These are phyloP conservation scores for Hypomontagnella monticulosa DNA, from an alignment of 495 filamentous ascomycete species.

Conservation along the genomic window DNA sequence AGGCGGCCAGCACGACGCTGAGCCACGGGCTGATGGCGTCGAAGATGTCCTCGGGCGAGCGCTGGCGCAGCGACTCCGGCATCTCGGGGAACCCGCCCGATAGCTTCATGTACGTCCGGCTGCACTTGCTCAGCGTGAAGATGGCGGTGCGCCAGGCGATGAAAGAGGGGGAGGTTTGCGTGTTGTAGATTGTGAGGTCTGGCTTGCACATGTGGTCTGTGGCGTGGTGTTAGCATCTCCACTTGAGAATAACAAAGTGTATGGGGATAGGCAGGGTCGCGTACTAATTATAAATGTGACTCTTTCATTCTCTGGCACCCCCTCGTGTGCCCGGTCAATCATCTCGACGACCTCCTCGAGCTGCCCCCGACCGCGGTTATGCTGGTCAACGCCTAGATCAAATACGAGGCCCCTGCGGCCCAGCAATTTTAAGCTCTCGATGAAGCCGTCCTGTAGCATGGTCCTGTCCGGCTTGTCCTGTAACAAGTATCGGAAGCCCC, in stretches of 20 bases:
- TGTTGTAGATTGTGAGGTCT: slow-evolving; percentile 65
- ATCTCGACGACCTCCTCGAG: slow-evolving; percentile 76
- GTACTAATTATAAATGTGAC: slow-evolving; percentile 75
- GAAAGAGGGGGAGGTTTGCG: slow-evolving; percentile 65
- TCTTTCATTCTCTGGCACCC: slow-evolving; percentile 64
- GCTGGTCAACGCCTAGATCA: slow-evolving; percentile 83
- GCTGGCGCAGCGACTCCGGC: slow-evolving; percentile 53
- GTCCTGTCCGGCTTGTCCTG: slow-evolving; percentile 76
- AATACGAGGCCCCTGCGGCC: slow-evolving; percentile 71
- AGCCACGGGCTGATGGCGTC: slow-evolving; percentile 69
- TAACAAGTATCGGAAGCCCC: slow-evolving; percentile 81
- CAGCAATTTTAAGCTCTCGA: slow-evolving; percentile 74
- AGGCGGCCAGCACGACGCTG: slow-evolving; percentile 70
- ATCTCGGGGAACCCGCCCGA: slow-evolving; percentile 84
- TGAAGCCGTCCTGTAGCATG: slow-evolving; percentile 68
- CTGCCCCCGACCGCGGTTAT: slow-evolving; percentile 73
- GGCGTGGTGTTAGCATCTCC: slow-evolving; percentile 15
- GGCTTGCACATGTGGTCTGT: slow-evolving; percentile 91
- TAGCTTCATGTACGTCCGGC: slow-evolving; percentile 84
- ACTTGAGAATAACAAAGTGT: neutral
- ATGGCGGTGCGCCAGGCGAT: slow-evolving; percentile 64
- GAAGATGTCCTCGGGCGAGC: slow-evolving; percentile 58
- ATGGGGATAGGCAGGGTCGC: slow-evolving; percentile 40
- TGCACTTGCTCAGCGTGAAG: slow-evolving; percentile 66
- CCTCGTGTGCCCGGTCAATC: slow-evolving; percentile 70